Evolutionary conservation across 2,329 filamentous ascomycete genomes (phyloP).

Genomic region (Talaromyces sp.): DNA sequence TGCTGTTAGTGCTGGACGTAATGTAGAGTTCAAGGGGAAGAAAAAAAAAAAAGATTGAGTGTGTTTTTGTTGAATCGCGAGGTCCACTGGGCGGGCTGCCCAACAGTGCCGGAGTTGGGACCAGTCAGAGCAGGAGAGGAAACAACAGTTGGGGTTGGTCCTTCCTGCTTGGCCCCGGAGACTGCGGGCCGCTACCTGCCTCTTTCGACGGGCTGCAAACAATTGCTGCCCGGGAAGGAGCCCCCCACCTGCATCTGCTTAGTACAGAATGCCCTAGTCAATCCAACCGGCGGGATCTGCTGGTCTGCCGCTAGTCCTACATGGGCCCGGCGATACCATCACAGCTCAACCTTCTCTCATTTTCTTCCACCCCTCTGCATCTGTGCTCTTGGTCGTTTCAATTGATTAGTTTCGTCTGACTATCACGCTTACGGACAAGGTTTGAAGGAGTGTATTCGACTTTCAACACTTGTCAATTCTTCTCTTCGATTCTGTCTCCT

Average conservation of each 20-base stretch:
- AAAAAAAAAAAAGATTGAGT: slow-evolving; percentile 3
- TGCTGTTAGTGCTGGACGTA: background rate
- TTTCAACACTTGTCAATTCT: slow-evolving; percentile 6
- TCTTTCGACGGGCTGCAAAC: background rate
- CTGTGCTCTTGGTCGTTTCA: background rate
- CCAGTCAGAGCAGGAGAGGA: background rate
- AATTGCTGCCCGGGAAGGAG: background rate
- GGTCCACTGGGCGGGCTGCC: background rate
- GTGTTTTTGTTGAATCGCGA: background rate
- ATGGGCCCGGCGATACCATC: background rate
- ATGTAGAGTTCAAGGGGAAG: background rate
- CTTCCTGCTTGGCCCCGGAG: background rate
- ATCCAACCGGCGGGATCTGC: background rate
- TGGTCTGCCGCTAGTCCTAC: background rate
- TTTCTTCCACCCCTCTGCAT: background rate
- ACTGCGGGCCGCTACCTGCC: slow-evolving; percentile 9
- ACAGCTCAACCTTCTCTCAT: slow-evolving; percentile 5
- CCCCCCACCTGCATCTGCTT: background rate
- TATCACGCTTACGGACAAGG: background rate
- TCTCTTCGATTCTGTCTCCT: background rate
- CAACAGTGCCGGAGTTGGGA: slow-evolving; percentile 7
- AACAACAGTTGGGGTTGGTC: slow-evolving; percentile 8
- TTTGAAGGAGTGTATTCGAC: background rate
- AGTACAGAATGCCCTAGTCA: background rate
- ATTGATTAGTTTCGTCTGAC: background rate